Evolutionary conservation across 2,329 filamentous ascomycete genomes (phyloP).

Genomic region (Fusarium miscanthi): DNA sequence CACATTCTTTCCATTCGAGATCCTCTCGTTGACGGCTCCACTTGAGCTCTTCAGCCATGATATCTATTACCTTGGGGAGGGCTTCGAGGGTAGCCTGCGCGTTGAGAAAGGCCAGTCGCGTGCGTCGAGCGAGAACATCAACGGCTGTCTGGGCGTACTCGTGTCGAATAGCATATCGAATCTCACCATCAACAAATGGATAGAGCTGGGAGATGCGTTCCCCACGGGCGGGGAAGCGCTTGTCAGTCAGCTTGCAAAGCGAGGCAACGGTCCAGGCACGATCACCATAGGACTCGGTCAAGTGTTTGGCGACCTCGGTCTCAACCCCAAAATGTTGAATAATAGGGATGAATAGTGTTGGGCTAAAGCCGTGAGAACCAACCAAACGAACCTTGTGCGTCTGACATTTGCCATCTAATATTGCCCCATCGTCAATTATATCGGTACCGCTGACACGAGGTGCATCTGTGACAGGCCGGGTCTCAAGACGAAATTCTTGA

Average conservation of each 20-base stretch:
- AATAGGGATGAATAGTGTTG: constrained; percentile 91
- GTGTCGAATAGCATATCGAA: constrained; percentile 86
- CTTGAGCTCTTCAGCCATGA: constrained; percentile 85
- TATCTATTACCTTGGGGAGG: constrained; percentile 84
- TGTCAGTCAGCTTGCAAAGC: constrained; percentile 79
- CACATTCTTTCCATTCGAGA: constrained; percentile 81
- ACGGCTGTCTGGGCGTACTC: constrained; percentile 94
- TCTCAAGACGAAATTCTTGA: constrained; percentile 71
- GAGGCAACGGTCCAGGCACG: constrained; percentile 91
- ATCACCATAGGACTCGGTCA: constrained; percentile 89
- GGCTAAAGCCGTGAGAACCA: constrained; percentile 87
- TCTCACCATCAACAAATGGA: constrained; percentile 91
- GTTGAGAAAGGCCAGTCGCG: constrained; percentile 88
- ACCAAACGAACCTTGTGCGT: constrained; percentile 85
- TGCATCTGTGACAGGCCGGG: constrained; percentile 67
- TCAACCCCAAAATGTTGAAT: constrained; percentile 94
- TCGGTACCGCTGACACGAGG: constrained; percentile 77
- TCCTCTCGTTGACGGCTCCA: constrained; percentile 82
- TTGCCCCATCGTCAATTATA: constrained; percentile 75
- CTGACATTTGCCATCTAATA: constrained; percentile 75
- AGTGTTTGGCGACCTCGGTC: constrained; percentile 90
- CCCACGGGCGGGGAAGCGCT: constrained; percentile 85
- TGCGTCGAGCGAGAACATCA: constrained; percentile 87
- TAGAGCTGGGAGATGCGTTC: constrained; percentile 83
- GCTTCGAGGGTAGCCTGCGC: constrained; percentile 90